Evolutionary conservation across 2,329 filamentous ascomycete species (phyloP), one percentile per base, ranked within the genome.

Genomic region (Stachybotrys chlorohalonatus): DNA sequence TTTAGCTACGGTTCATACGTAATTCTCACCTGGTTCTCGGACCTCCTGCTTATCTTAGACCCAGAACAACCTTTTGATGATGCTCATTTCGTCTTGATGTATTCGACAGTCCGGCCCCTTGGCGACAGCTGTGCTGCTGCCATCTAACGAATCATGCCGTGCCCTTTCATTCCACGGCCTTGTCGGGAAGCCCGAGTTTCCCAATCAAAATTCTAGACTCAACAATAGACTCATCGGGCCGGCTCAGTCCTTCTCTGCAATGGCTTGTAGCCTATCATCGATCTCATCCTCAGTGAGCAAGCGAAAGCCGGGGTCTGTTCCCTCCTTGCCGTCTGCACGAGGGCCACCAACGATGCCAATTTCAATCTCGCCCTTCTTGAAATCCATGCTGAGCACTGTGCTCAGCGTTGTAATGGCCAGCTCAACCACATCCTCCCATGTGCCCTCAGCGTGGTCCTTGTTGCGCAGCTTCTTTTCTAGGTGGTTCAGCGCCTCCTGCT

Each of bases 401-500:
- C 92, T 96, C 72, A 99, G 77, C 7, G 94, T 93, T 49, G 90
- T 89, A 72, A 99, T 99, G 56, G 90, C 94, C 65, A 97, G 81
- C 79, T 99, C 94, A 52, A 99, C 93, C 51, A 99, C 94, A 57
- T 99, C 94, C 73, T 96, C 90, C 94, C 94, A 99, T 68, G 78
- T 86, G 58, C 94, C 94, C 55, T 94, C 88, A 42, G 93, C 94
- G 65, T 82, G 80, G 67, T 97, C 92, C 85, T 96, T 96, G 85
- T 96, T 96, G 80, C 96, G 96, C 73, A 99, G 85, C 82, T 97
- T 97, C 86, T 97, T 97, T 83, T 99, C 94, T 56, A 99, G 81
- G 73, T 95, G 91, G 75, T 99, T 99, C 70, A 97, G 84, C 59
- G 94, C 94, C 80, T 99, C 94, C 73, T 99, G 94, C 73, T 96